These are phyloP conservation scores for Fusarium domesticum DNA, from an alignment of 2,329 filamentous ascomycete genomes.

Conservation along the genomic window DNA sequence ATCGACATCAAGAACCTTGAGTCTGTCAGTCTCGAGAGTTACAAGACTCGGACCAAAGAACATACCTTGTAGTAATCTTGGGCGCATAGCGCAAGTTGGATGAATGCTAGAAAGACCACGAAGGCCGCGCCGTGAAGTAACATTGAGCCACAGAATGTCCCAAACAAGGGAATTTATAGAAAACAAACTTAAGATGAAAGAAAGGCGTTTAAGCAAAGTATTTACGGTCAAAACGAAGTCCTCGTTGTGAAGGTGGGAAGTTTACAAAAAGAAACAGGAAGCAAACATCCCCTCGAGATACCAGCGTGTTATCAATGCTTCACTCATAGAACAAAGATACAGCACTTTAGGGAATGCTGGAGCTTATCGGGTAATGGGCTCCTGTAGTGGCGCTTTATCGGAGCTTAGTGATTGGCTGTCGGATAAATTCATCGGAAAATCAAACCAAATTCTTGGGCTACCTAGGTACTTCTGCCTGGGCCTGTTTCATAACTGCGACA, in stretches of 20 bases:
- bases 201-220: conserved; percentile 6
- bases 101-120: conserved; percentile 50
- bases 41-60: background rate
- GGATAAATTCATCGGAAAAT: conserved; percentile 24
- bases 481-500: conserved; percentile 3
- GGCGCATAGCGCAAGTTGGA: conserved; percentile 54
- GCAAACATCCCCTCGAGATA: conserved; percentile 20
- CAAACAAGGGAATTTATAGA: conserved; percentile 10
- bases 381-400: conserved; percentile 24
- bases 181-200: background rate
- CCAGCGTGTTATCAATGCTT: conserved; percentile 38
- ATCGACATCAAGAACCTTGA: conserved; percentile 73
- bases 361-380: conserved; percentile 18
- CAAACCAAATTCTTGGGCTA: conserved; percentile 9
- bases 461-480: conserved; percentile 5
- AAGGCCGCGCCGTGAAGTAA: conserved; percentile 49
- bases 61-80: conserved; percentile 78
- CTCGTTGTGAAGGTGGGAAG: too few relatives aligned
- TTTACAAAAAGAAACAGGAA: conserved; percentile 5
- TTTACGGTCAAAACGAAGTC: too few relatives aligned
- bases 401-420: conserved; percentile 16
- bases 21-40: conserved; percentile 5
- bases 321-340: conserved; percentile 8
- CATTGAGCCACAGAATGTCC: conserved; percentile 41
- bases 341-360: conserved; percentile 12